Evolutionary conservation across 208 protist genomes (phyloP).

Genomic region (Leishmania martiniquensis): DNA sequence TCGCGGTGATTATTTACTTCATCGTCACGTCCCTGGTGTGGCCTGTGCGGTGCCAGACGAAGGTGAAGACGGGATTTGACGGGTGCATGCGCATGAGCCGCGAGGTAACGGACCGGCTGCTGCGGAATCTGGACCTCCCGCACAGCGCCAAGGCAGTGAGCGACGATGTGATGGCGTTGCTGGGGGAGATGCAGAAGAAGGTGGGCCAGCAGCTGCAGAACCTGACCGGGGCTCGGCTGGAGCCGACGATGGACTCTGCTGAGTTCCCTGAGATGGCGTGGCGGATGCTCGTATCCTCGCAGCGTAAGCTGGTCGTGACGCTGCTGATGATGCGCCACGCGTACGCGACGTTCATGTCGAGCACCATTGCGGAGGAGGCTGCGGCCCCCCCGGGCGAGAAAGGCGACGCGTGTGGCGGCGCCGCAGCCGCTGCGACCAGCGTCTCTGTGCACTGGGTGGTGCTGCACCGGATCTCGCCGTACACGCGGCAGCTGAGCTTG

Average conservation of each 20-base stretch:
- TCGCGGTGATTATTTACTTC: constrained; percentile 90
- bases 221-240: constrained; percentile 50
- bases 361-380: constrained; percentile 35
- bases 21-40: constrained; percentile 78
- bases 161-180: constrained; percentile 40
- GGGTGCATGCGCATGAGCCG: constrained; percentile 69
- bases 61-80: constrained; percentile 78
- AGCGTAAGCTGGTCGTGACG: constrained; percentile 64
- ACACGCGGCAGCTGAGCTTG: constrained; percentile 67
- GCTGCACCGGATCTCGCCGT: constrained; percentile 73
- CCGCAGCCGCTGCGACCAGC: constrained; percentile 26
- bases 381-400: constrained; percentile 4
- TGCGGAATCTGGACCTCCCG: constrained; percentile 86
- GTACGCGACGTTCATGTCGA: constrained; percentile 86
- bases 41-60: constrained; percentile 73
- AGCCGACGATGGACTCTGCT: constrained; percentile 83
- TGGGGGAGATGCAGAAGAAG: constrained; percentile 67
- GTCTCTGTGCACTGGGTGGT: constrained; percentile 89
- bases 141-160: constrained; percentile 68
- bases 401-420: constrained; percentile 19
- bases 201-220: constrained; percentile 52
- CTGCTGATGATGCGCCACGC: constrained; percentile 85
- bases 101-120: constrained; percentile 63
- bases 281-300: constrained; percentile 53
- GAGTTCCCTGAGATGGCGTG: constrained; percentile 77